Base-by-base conservation (phyloP, 495 filamentous ascomycete species). In the Neurospora sp. region DNA sequence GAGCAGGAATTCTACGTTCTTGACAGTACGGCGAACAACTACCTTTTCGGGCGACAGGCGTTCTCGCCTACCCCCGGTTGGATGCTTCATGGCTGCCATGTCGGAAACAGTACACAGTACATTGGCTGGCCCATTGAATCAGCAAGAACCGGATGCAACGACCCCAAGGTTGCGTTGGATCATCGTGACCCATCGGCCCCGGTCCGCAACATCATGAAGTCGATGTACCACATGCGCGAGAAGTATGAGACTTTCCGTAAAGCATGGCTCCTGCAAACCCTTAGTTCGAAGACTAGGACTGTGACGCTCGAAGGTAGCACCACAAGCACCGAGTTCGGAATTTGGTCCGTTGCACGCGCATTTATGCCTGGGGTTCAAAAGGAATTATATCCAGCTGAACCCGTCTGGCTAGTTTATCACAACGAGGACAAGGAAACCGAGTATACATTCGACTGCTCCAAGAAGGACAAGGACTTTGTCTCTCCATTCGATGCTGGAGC, bases 1-100 rank as follows among this genome's bases (percentile, higher is more conserved):
- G 91, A 93, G 75, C 91, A 93, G 76, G 87, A 84, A 8, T 89
- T 90, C 70, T 91, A 93, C 71, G 82, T 91, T 5, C 74, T 92
- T 16, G 91, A 92, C 76, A 91, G 87, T 70, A 89, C 89, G 6
- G 90, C 89, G 12, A 79, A 81, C 69, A 91, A 92, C 76, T 93
- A 93, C 77, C 84, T 93, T 68, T 92, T 88, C 75, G 91, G 91
- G 4, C 87, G 91, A 71, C 87, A 89, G 75, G 80, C 91, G 0
- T 91, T 93, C 88, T 86, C 88, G 22, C 86, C 88, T 20, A 82
- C 86, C 5, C 87, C 84, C 0, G 90, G 89, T 8, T 93, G 91
- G 91, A 87, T 88, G 74, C 83, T 85, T 16, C 91, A 93, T 73
- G 91, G 91, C 5, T 93, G 91, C 78, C 90, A 89, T 81, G 77